Evolutionary conservation across 139 green algal genomes (phyloP).

Genomic region (Chlorella ohadii): DNA sequence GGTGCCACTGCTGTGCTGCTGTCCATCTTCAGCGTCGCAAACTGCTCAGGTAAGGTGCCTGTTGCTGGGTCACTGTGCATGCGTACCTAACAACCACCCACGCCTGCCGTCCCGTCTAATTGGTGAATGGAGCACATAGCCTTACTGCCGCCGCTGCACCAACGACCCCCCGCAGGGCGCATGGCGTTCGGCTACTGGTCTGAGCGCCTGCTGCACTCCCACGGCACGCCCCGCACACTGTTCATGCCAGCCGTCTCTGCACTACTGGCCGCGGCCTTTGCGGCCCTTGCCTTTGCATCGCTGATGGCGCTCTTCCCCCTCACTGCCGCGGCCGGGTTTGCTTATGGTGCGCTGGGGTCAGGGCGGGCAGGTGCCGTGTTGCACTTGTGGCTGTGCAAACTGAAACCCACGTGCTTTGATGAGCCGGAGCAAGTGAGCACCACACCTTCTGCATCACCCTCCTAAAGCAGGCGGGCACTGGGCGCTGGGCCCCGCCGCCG

Average conservation of each 20-base stretch:
- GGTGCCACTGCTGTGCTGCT: slow-evolving; percentile 68
- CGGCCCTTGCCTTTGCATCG: slow-evolving; percentile 14
- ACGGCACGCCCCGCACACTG: slow-evolving; percentile 38
- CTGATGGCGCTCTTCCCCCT: slow-evolving; percentile 48
- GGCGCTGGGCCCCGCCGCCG: slow-evolving; percentile 76
- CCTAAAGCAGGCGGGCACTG: slow-evolving; percentile 73
- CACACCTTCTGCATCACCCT: neutral
- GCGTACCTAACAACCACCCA: neutral
- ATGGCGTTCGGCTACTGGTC: neutral
- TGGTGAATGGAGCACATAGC: no score
- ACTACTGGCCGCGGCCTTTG: slow-evolving; percentile 6
- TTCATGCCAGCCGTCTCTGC: slow-evolving; percentile 47
- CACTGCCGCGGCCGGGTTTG: slow-evolving; percentile 61
- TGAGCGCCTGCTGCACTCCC: neutral
- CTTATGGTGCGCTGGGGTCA: slow-evolving; percentile 48
- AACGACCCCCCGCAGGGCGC: neutral
- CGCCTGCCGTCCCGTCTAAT: slow-evolving; percentile 2
- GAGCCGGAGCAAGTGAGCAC: no score
- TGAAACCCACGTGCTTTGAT: no score
- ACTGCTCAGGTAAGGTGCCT: slow-evolving; percentile 46
- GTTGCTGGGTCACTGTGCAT: neutral
- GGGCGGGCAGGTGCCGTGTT: neutral
- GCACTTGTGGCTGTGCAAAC: no score
- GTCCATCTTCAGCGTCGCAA: slow-evolving; percentile 80
- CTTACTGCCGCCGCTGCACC: no score